A percentile compares a stretch with the other conserved stretches of the same genome.
Evolutionary conservation across 2,329 filamentous ascomycete genomes (phyloP).

Genomic region (Trichophyton schoenleinii): DNA sequence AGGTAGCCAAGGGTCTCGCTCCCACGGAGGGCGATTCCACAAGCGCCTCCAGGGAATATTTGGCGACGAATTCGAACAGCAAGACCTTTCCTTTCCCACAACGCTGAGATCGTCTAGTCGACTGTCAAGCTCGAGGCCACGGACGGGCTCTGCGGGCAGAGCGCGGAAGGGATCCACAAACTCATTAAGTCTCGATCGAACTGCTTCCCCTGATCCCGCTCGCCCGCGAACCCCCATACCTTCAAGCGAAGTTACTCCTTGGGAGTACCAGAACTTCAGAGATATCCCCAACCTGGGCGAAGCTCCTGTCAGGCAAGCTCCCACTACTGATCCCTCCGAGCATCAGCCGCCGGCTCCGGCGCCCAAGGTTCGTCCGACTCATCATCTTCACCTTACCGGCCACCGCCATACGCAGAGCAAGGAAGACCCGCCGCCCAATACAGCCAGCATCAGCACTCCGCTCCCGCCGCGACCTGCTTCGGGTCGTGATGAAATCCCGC

Average conservation of each 20-base stretch:
- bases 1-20: constrained; percentile 59
- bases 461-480: constrained; percentile 6
- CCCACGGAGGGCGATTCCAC: constrained; percentile 50
- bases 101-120: constrained; percentile 7
- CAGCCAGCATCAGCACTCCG: neutral
- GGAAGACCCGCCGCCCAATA: constrained; percentile 37
- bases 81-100: constrained; percentile 5
- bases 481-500: constrained; percentile 26
- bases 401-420: constrained; percentile 46
- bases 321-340: constrained; percentile 53
- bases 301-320: constrained; percentile 59
- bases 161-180: constrained; percentile 75
- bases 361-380: constrained; percentile 29
- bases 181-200: constrained; percentile 44
- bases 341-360: neutral
- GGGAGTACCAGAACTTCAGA: constrained; percentile 81
- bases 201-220: constrained; percentile 62
- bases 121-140: constrained; percentile 5
- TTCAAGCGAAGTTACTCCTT: constrained; percentile 82
- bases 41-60: constrained; percentile 82
- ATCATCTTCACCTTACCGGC: constrained; percentile 32
- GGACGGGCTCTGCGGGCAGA: constrained; percentile 35
- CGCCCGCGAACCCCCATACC: constrained; percentile 74
- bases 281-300: constrained; percentile 68
- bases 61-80: constrained; percentile 51